Evolutionary conservation across 805 yeast genomes (phyloP).

Genomic region (Saturnispora kantuleensis): DNA sequence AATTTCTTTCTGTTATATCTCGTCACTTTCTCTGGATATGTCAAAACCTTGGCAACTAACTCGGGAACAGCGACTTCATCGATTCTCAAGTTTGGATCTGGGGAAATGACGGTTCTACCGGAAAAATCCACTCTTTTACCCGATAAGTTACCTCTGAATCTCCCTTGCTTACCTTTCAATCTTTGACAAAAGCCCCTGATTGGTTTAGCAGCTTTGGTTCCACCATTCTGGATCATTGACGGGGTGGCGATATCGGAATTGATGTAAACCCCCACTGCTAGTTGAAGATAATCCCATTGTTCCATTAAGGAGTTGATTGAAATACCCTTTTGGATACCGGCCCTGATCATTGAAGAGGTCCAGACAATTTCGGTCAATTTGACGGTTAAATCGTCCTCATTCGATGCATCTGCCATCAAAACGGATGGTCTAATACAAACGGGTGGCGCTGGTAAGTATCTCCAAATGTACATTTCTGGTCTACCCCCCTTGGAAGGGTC

Average conservation of each 20-base stretch:
- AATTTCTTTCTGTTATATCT: slow-evolving; percentile 75
- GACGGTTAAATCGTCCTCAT: slow-evolving; percentile 95
- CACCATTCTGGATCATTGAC: slow-evolving; percentile 56
- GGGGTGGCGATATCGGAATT: slow-evolving; percentile 90
- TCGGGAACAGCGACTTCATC: slow-evolving; percentile 99
- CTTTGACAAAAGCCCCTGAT: slow-evolving; percentile 96
- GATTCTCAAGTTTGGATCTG: slow-evolving; percentile 89
- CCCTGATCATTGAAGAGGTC: slow-evolving; percentile 89
- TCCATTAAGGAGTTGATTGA: slow-evolving; percentile 91
- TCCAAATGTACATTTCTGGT: slow-evolving; percentile 95
- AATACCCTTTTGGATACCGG: slow-evolving; percentile 92
- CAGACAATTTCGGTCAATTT: slow-evolving; percentile 93
- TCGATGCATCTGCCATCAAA: slow-evolving; percentile 79
- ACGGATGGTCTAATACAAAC: slow-evolving; percentile 98
- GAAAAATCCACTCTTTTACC: slow-evolving; percentile 99
- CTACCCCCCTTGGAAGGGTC: slow-evolving; percentile 82
- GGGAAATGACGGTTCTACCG: slow-evolving; percentile 96
- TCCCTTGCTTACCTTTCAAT: slow-evolving; percentile 95
- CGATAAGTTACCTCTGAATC: slow-evolving; percentile 94
- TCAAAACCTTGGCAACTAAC: slow-evolving; percentile 86
- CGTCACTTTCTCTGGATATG: slow-evolving; percentile 93
- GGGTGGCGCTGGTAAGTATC: slow-evolving; percentile 97
- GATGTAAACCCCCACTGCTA: slow-evolving; percentile 94
- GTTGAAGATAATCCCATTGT: slow-evolving; percentile 96
- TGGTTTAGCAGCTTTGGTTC: slow-evolving; percentile 54